Conservation (phyloP, 108 stramenopile species). For the Ochromonas danica region DNA sequence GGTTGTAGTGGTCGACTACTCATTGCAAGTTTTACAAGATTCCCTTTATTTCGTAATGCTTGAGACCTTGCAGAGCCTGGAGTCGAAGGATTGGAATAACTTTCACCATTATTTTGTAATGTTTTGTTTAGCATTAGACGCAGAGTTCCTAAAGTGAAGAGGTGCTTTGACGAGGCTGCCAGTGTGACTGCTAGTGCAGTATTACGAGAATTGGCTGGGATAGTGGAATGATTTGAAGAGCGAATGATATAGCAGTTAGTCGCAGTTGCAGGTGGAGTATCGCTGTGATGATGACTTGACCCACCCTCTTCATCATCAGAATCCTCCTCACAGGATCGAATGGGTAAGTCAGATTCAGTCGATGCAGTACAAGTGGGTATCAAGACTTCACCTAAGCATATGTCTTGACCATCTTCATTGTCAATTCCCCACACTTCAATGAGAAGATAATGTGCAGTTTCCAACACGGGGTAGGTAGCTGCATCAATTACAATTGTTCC, state of each 20-base stretch:
- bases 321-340: too few relatives aligned
- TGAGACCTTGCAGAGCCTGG: neutral
- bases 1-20: neutral
- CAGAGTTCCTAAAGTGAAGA: too few relatives aligned
- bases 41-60: neutral
- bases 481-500: too few relatives aligned
- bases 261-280: neutral
- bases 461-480: neutral
- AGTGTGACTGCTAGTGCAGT: neutral
- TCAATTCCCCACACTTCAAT: neutral
- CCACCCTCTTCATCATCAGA: neutral
- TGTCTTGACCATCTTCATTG: neutral
- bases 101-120: too few relatives aligned
- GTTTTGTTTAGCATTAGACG: too few relatives aligned
- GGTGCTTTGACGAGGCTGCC: neutral
- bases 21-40: neutral
- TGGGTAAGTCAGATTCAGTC: too few relatives aligned
- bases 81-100: too few relatives aligned
- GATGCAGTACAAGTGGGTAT: neutral
- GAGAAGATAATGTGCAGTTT: neutral
- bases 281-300: too few relatives aligned
- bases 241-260: neutral
- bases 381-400: neutral
- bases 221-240: neutral
- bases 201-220: neutral